Conservation (phyloP, 2,329 filamentous ascomycete species). For the Neurospora sp. region DNA sequence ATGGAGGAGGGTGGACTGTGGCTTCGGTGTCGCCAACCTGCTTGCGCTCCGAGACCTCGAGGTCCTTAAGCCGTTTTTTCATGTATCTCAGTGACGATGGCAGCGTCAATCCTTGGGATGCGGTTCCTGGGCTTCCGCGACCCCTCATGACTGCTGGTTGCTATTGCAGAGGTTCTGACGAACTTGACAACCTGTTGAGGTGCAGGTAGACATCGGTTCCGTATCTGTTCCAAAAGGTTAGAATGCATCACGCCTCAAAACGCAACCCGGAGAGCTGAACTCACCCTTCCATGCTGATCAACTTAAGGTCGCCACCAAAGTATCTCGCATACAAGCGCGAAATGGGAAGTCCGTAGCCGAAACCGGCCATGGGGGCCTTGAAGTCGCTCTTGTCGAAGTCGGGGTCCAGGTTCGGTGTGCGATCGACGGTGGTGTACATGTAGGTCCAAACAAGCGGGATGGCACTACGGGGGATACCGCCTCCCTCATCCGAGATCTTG, state of each 20-base stretch:
- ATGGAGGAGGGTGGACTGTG: conserved; percentile 45
- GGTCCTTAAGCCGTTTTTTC: conserved; percentile 57
- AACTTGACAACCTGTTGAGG: conserved; percentile 88
- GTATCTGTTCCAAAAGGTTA: conserved; percentile 50
- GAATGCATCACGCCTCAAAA: conserved; percentile 4
- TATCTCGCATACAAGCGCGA: conserved; percentile 90
- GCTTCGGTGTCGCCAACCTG: conserved; percentile 85
- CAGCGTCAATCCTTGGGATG: conserved; percentile 57
- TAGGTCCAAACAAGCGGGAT: conserved; percentile 99
- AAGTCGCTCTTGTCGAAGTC: conserved; percentile 99
- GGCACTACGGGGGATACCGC: conserved; percentile 83
- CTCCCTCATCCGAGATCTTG: conserved; percentile 94
- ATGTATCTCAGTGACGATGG: conserved; percentile 39
- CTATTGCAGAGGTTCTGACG: conserved; percentile 95
- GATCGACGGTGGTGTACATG: conserved; percentile 98
- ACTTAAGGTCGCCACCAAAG: conserved; percentile 91
- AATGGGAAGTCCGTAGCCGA: conserved; percentile 95
- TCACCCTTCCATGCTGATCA: conserved; percentile 99
- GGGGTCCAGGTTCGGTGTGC: conserved; percentile 87
- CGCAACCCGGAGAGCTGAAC: conserved; percentile 32
- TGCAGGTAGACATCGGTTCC: conserved; percentile 98
- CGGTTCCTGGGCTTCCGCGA: conserved; percentile 26
- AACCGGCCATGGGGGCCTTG: conserved; percentile 98
- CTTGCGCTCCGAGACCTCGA: conserved; percentile 75
- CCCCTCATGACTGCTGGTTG: conserved; percentile 83